phyloP scores from a whole-genome alignment of 2,329 filamentous ascomycete species.

The Cordyceps fumosorosea region DNA sequence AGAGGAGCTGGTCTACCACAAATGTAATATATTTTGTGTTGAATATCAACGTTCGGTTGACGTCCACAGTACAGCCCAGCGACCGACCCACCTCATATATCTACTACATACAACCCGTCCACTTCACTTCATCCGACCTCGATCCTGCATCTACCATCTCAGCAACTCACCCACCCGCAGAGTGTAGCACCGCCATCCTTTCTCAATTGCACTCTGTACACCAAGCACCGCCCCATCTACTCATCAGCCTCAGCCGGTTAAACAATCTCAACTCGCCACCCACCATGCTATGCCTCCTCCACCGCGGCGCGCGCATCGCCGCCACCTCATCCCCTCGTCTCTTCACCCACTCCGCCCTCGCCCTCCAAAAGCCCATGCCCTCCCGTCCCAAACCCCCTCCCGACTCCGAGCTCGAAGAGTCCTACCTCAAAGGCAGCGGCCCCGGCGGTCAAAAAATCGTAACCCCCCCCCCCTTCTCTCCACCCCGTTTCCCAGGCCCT shows the following conservation, averaged over 20 bases:
- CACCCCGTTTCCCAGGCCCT: neutral
- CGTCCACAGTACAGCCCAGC: no score
- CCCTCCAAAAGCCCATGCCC: conserved; percentile 56
- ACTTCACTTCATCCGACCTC: no score
- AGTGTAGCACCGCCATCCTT: neutral
- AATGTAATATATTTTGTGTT: no score
- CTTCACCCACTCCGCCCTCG: conserved; percentile 23
- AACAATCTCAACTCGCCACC: neutral
- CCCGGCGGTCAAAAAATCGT: conserved; percentile 96
- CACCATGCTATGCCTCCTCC: conserved; percentile 7
- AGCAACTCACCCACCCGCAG: no score
- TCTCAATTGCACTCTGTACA: neutral
- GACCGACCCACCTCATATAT: no score
- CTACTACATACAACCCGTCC: no score
- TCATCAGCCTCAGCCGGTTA: neutral
- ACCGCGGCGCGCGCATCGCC: conserved; percentile 2
- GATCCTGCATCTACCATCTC: no score
- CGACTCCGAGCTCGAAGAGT: conserved; percentile 74
- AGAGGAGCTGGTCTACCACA: no score
- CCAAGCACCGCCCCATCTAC: neutral
- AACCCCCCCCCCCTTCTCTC: conserved; percentile 11
- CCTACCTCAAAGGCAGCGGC: conserved; percentile 83
- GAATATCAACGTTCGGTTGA: no score
- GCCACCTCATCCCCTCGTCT: conserved; percentile 18
- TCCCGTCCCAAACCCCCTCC: conserved; percentile 65